Percentiles rank a stretch among this genome's conserved stretches.
Conservation (phyloP, 1,284 basidiomycete species). For the Xerocomus amazonicus region DNA sequence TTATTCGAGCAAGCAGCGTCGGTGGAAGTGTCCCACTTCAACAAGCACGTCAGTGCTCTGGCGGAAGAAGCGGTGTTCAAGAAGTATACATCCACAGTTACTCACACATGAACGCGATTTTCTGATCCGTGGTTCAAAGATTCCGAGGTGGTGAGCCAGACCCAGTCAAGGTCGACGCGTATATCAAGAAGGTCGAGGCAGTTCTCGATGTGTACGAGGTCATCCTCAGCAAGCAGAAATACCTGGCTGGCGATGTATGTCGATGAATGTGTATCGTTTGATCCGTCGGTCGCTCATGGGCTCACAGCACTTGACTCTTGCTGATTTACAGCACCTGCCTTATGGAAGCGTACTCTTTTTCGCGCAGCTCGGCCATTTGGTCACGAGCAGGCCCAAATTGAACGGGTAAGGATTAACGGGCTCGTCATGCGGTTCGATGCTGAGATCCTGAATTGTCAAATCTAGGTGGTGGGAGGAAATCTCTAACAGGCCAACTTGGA, state of each 20-base stretch:
- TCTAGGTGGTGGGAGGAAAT: conserved; percentile 44
- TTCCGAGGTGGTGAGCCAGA: conserved; percentile 19
- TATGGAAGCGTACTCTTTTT: conserved; percentile 29
- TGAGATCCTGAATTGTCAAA: neutral
- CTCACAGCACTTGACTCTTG: conserved; percentile 43
- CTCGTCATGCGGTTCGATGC: neutral
- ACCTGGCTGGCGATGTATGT: conserved; percentile 47
- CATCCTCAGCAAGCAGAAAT: conserved; percentile 46
- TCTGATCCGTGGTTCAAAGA: conserved; percentile 6
- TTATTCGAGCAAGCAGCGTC: conserved; percentile 34
- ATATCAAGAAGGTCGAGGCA: conserved; percentile 26
- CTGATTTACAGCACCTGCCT: conserved; percentile 53
- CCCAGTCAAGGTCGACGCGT: conserved; percentile 23
- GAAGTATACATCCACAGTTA: conserved; percentile 26
- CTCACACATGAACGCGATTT: neutral
- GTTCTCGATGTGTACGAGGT: conserved; percentile 44
- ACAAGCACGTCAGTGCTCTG: conserved; percentile 18
- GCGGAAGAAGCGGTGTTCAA: conserved; percentile 36
- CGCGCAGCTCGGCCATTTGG: conserved; percentile 18
- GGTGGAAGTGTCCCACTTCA: conserved; percentile 31
- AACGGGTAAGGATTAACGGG: conserved; percentile 24
- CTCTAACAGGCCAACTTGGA: conserved; percentile 37
- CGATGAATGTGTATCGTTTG: neutral
- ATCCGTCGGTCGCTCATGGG: conserved; percentile 7
- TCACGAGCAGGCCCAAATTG: conserved; percentile 37